Conservation (phyloP, 2,329 filamentous ascomycete species). For the Elsinoe fawcettii region DNA sequence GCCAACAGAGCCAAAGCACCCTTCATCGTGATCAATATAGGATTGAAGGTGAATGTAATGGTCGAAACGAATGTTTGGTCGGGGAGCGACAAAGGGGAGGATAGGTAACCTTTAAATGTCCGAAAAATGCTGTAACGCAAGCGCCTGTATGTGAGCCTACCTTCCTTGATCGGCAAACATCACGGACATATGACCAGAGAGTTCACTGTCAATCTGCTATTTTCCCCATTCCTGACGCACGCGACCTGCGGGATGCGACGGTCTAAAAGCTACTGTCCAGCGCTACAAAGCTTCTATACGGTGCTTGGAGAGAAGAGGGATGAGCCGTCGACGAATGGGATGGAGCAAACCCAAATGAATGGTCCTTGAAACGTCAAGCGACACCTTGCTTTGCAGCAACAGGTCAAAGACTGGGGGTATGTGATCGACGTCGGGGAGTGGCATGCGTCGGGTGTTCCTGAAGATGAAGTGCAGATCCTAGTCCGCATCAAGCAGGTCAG, state of each 20-base stretch:
- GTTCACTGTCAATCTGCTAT: slow-evolving; percentile 1
- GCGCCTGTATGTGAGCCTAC: neutral
- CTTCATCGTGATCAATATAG: slow-evolving; percentile 7
- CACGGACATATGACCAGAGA: neutral
- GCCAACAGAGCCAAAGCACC: slow-evolving; percentile 11
- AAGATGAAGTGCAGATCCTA: slow-evolving; percentile 6
- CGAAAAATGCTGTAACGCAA: neutral
- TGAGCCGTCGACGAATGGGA: neutral
- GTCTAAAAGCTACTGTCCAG: neutral
- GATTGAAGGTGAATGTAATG: neutral
- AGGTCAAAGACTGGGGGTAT: neutral
- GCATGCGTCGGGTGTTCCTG: slow-evolving; percentile 13
- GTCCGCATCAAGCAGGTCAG: slow-evolving; percentile 8
- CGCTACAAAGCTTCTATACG: neutral
- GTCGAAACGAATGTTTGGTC: slow-evolving; percentile 2
- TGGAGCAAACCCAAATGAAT: neutral
- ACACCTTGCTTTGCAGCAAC: neutral
- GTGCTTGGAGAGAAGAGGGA: neutral
- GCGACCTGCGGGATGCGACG: slow-evolving; percentile 10
- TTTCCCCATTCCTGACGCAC: neutral
- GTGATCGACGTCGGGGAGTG: slow-evolving; percentile 4
- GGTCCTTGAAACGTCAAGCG: slow-evolving; percentile 5
- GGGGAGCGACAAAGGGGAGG: neutral
- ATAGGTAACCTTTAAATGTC: neutral
- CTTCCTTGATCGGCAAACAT: slow-evolving; percentile 1